Base-by-base conservation (phyloP, 1,284 basidiomycete genomes). In the Amylostereum chailletii region DNA sequence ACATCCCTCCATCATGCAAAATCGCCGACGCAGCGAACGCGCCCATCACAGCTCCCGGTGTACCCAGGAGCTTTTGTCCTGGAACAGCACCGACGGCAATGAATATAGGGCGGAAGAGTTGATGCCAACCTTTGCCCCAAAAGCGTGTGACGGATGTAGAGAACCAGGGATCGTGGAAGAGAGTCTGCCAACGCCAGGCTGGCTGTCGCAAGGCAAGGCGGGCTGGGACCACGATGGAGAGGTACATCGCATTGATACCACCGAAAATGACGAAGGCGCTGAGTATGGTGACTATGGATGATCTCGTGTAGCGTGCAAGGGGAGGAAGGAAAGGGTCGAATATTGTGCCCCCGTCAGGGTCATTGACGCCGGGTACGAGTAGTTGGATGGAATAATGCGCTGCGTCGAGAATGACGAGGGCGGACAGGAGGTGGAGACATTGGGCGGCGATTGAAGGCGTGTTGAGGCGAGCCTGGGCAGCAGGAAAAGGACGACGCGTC, bases 11-110 rank as follows among this genome's bases (percentile, higher is more conserved):
- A 54, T 77, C 70, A 52, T 86, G 83, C 11, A 86, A 55, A 2
- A 76, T 38, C 2, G 74, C 80, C 0, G 82, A 85, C 10, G 75
- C 54, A 2, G 74, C 45, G 57, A 86, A 86, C 1, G 72, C 74
- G 7, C 79, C 81, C 9, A 84, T 46, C 5, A 81, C 65, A 2
- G 61, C 63, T 4, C 75, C 79, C 3, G 58, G 51, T 11, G 70
- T 68, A 10, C 79, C 81, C 32, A 75, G 57, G 5, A 75, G 49
- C 34, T 55, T 56, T 34, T 57, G 61, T 9, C 62, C 26, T 1
- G 63, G 64, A 11, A 51, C 53, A 26, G 59, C 55, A 27, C 70
- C 71, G 11, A 71, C 30, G 4, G 49, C 49, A 38, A 72, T 50
- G 51, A 76, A 75, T 27, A 45, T 47, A 8, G 65, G 61, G 1